These are phyloP conservation scores for Lentinula boryana DNA, from an alignment of 768 basidiomycete species.

Conservation along the genomic window DNA sequence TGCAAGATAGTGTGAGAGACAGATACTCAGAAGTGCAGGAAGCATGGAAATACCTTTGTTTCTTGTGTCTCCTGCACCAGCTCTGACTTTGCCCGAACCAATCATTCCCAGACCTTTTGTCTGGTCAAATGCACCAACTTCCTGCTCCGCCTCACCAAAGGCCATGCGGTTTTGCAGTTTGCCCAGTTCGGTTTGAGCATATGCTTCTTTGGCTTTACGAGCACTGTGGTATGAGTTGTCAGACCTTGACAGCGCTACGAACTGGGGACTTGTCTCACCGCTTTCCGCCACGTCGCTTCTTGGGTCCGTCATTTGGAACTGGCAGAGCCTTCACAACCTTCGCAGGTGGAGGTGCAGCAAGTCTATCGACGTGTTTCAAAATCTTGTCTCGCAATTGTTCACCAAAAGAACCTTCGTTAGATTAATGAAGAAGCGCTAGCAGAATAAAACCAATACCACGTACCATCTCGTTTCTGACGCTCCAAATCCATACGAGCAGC, in stretches of 20 bases:
- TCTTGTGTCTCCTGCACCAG: conserved; percentile 81
- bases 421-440: not conserved
- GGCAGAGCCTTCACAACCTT: conserved; percentile 93
- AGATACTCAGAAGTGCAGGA: not conserved
- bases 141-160: conserved; percentile 93
- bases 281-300: conserved; percentile 94
- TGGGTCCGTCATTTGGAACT: conserved; percentile 90
- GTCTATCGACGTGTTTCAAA: conserved; percentile 86
- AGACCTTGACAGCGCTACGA: not conserved
- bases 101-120: conserved; percentile 99
- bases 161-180: conserved; percentile 96
- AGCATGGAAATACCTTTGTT: conserved; percentile 64
- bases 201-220: conserved; percentile 97
- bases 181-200: conserved; percentile 92
- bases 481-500: conserved; percentile 95
- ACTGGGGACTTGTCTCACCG: conserved; percentile 42
- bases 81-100: conserved; percentile 88
- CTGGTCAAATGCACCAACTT: conserved; percentile 94
- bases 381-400: conserved; percentile 76
- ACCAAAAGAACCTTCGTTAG: conserved; percentile 65
- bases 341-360: conserved; percentile 89
- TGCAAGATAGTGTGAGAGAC: conserved; percentile 22
- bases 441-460: conserved; percentile 12
- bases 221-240: conserved; percentile 46
- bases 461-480: conserved; percentile 75